Evolutionary conservation across 352 stramenopile species (phyloP).

Genomic region (Phytopythium montanum): DNA sequence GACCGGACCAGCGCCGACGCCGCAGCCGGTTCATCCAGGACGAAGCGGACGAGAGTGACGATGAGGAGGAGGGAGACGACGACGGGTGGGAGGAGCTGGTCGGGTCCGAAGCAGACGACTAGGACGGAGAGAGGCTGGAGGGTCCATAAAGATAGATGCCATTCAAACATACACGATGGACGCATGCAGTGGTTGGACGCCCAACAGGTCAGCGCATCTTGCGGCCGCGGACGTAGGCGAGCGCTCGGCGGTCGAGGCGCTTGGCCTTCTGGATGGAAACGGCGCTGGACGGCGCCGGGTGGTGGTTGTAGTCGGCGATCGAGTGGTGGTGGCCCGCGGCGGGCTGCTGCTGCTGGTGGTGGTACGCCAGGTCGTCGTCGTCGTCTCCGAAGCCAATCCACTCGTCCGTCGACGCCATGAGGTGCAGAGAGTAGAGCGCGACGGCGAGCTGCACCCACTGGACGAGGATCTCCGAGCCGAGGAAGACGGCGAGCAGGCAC

Average conservation of each 20-base stretch:
- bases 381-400: constrained; percentile 66
- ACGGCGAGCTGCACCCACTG: constrained; percentile 83
- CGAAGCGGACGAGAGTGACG: constrained; percentile 69
- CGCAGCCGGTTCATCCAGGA: constrained; percentile 76
- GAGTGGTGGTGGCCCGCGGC: constrained; percentile 66
- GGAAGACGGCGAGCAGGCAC: constrained; percentile 77
- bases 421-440: constrained; percentile 80
- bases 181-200: neutral
- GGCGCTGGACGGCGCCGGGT: constrained; percentile 46
- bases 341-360: constrained; percentile 17
- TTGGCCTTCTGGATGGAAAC: constrained; percentile 81
- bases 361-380: constrained; percentile 52
- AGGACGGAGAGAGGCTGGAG: neutral
- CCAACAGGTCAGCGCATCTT: constrained; percentile 48
- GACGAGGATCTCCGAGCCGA: constrained; percentile 77
- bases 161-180: neutral
- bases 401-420: constrained; percentile 69
- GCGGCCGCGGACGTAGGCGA: constrained; percentile 69
- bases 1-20: constrained; percentile 13
- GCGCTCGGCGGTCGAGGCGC: constrained; percentile 60
- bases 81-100: constrained; percentile 17
- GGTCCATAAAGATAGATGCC: neutral
- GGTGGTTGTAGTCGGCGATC: constrained; percentile 75
- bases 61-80: constrained; percentile 43
- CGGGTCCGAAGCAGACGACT: constrained; percentile 15